Evolutionary conservation across 2,329 filamentous ascomycete species (phyloP), one percentile per base, ranked within the genome.

Genomic region (Trichoderma sp.): DNA sequence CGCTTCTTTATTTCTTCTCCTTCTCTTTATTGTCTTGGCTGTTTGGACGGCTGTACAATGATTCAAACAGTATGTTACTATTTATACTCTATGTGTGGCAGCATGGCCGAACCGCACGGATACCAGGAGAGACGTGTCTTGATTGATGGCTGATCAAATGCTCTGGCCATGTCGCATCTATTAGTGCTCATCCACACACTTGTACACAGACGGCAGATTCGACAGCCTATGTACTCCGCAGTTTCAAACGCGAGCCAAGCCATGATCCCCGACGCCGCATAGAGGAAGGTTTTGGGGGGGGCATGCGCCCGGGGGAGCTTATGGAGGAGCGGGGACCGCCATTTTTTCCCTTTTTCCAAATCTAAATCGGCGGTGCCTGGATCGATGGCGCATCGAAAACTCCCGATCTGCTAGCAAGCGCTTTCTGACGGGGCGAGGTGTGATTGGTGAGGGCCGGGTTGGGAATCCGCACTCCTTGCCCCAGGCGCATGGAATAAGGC

Each of bases 391-490:
- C 60, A 65, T 32, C 17, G 27, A 5, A 29, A 45, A 34, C 29
- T 15, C 27, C 50, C 57, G 64, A 67, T 57, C 64, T 60, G 56
- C 37, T 57, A 35, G 48, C 52, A 25, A n/a, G 12, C 19, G 29
- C 34, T 58, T 34, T 52, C 37, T 68, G 66, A 68, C 66, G 66
- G 66, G 66, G 66, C 66, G 66, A 64, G 32, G 59, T 9, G 52
- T 68, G 66, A 68, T 68, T 68, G 66, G 66, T 39, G 42, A 59
- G 17, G 17, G 29, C 22, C 15, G 17, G 22, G 29, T 12, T 27
- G 45, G 63, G 17, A 19, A 48, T 29, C 29, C 37, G 63, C 63
- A 5, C 27, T 53, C 45, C n/a, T n/a, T 37, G 48, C 32, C 39
- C 52, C 19, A 19, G 63, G 10, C 37, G 52, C 27, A 19, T 53